phyloP scores from a whole-genome alignment of 2,329 filamentous ascomycete genomes.

The Calonectria hawksworthii region DNA sequence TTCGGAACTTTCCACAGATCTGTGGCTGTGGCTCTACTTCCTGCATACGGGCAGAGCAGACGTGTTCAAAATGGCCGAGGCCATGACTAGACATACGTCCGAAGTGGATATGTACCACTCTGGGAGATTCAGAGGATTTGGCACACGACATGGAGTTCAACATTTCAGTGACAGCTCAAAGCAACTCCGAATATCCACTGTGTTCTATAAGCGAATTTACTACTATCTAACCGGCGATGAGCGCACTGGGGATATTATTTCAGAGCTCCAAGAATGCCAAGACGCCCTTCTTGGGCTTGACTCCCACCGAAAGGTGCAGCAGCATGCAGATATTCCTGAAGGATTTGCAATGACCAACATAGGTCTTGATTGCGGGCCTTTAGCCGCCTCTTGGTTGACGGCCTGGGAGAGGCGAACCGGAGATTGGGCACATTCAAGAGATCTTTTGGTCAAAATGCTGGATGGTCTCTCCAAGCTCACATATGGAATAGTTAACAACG shows the following conservation, averaged over 20 bases:
- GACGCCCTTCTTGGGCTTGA: conserved; percentile 28
- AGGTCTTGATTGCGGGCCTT: conserved; percentile 35
- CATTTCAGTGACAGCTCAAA: conserved; percentile 74
- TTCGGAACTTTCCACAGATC: conserved; percentile 71
- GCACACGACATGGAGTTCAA: conserved; percentile 73
- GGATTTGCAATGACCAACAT: conserved; percentile 37
- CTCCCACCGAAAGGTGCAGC: conserved; percentile 36
- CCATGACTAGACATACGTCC: conserved; percentile 68
- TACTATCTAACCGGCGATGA: conserved; percentile 71
- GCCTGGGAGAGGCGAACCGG: conserved; percentile 33
- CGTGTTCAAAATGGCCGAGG: conserved; percentile 71
- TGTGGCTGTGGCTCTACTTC: conserved; percentile 74
- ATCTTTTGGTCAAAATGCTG: conserved; percentile 30
- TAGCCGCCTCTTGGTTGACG: conserved; percentile 35
- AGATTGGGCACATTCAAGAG: conserved; percentile 23
- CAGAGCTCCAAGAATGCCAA: conserved; percentile 30
- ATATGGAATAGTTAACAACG: conserved; percentile 34
- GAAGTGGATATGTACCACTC: conserved; percentile 75
- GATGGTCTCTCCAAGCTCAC: conserved; percentile 23
- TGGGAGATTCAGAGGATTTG: conserved; percentile 69
- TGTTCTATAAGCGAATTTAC: conserved; percentile 60
- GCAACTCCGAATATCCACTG: conserved; percentile 66
- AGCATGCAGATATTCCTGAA: conserved; percentile 29
- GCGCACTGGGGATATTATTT: conserved; percentile 61
- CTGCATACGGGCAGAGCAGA: conserved; percentile 69